phyloP scores from a whole-genome alignment of 495 filamentous ascomycete genomes.

The Aspergillus nanangensis region DNA sequence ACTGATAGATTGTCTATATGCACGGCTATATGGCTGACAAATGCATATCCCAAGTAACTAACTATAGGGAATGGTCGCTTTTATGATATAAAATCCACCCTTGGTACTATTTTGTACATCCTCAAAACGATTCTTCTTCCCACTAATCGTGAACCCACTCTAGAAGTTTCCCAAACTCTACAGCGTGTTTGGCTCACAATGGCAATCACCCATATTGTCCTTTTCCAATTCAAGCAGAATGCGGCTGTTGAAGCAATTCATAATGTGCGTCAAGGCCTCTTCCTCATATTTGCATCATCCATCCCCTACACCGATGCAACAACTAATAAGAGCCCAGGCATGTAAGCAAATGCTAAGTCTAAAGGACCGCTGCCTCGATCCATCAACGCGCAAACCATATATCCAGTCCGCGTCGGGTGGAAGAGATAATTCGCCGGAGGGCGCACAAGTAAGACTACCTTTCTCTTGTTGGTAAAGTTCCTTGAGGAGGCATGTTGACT shows the following conservation, averaged over 20 bases:
- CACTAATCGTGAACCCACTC: too few relatives aligned
- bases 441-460: conserved; percentile 49
- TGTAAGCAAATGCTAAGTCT: conserved; percentile 33
- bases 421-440: conserved; percentile 60
- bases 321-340: conserved; percentile 10
- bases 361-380: conserved; percentile 40
- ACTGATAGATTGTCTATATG: too few relatives aligned
- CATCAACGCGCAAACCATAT: conserved; percentile 35
- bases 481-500: neutral
- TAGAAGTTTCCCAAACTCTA: too few relatives aligned
- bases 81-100: too few relatives aligned
- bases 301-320: too few relatives aligned
- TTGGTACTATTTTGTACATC: too few relatives aligned
- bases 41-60: too few relatives aligned
- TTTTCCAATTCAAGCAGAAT: conserved; percentile 56
- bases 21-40: too few relatives aligned
- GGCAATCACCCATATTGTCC: conserved; percentile 53
- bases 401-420: conserved; percentile 57
- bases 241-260: conserved; percentile 34
- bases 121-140: too few relatives aligned
- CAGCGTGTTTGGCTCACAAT: too few relatives aligned
- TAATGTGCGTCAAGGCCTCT: conserved; percentile 48
- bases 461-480: neutral
- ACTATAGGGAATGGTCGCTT: too few relatives aligned
- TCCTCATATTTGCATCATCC: too few relatives aligned